Evolutionary conservation across 805 yeast species (phyloP).

Genomic region (Soucietia sequanensis): DNA sequence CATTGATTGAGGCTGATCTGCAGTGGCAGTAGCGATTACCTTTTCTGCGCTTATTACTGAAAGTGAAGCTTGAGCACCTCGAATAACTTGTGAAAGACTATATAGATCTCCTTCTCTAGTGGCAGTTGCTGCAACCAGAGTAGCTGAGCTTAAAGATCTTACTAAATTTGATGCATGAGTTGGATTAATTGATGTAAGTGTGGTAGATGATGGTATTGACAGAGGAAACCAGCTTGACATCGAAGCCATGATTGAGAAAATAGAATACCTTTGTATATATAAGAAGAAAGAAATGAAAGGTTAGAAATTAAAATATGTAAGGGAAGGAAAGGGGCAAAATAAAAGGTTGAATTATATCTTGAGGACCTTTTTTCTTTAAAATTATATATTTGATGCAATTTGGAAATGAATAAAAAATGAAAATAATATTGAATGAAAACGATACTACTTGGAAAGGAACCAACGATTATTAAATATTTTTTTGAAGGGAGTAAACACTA

Average conservation of each 20-base stretch:
- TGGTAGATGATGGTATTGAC: constrained; percentile 20
- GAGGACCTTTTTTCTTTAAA: no score
- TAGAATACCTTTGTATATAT: no score
- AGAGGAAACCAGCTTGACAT: constrained; percentile 6
- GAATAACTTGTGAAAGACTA: constrained; percentile 15
- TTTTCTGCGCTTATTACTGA: constrained; percentile 24
- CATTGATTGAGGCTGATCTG: constrained; percentile 11
- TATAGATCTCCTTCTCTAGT: constrained; percentile 14
- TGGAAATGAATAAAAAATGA: no score
- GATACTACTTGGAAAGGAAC: no score
- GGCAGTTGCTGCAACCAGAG: constrained; percentile 17
- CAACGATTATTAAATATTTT: no score
- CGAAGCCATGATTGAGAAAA: constrained; percentile 7
- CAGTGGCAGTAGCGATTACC: constrained; percentile 36
- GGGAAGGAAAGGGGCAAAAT: no score
- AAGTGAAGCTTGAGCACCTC: constrained; percentile 35
- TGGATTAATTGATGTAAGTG: constrained; percentile 22
- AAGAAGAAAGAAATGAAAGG: background rate
- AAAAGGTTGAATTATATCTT: no score
- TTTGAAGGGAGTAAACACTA: no score
- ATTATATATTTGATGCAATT: no score
- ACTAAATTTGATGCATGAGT: constrained; percentile 19
- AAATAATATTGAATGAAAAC: no score
- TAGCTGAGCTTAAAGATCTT: constrained; percentile 9
- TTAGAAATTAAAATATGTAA: background rate